These are phyloP conservation scores for Russula ochroleuca DNA, from an alignment of 768 basidiomycete species.

Conservation along the genomic window DNA sequence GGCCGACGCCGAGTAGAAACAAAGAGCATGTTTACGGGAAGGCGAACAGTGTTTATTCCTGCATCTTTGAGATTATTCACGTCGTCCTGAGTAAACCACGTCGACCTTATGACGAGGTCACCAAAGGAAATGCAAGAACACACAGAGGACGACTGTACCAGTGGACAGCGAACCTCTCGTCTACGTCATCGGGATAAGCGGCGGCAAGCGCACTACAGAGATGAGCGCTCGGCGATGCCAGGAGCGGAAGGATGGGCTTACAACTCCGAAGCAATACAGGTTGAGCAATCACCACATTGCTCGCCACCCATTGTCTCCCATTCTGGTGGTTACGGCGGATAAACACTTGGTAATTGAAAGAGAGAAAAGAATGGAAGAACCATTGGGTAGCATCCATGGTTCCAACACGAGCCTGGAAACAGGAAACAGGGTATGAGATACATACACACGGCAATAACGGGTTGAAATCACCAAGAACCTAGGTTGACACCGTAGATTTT, in stretches of 20 bases:
- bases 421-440: neutral
- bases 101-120: slow-evolving; percentile 40
- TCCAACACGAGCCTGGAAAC: slow-evolving; percentile 63
- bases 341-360: neutral
- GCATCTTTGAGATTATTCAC: slow-evolving; percentile 48
- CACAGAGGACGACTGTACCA: slow-evolving; percentile 41
- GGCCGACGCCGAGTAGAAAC: neutral
- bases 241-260: slow-evolving; percentile 44
- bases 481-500: slow-evolving; percentile 73
- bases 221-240: slow-evolving; percentile 29
- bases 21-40: slow-evolving; percentile 50
- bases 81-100: slow-evolving; percentile 67
- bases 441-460: neutral
- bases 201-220: slow-evolving; percentile 51
- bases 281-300: slow-evolving; percentile 51
- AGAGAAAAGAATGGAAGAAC: slow-evolving; percentile 32
- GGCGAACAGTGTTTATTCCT: slow-evolving; percentile 72
- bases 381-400: slow-evolving; percentile 78
- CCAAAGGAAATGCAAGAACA: neutral
- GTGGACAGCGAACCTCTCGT: slow-evolving; percentile 52
- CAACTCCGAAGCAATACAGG: slow-evolving; percentile 68
- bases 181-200: slow-evolving; percentile 55
- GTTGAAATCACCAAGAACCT: slow-evolving; percentile 49
- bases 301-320: slow-evolving; percentile 75
- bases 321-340: slow-evolving; percentile 37